phyloP scores from a whole-genome alignment of 441 rosid species.

The Euphorbia celastroides region DNA sequence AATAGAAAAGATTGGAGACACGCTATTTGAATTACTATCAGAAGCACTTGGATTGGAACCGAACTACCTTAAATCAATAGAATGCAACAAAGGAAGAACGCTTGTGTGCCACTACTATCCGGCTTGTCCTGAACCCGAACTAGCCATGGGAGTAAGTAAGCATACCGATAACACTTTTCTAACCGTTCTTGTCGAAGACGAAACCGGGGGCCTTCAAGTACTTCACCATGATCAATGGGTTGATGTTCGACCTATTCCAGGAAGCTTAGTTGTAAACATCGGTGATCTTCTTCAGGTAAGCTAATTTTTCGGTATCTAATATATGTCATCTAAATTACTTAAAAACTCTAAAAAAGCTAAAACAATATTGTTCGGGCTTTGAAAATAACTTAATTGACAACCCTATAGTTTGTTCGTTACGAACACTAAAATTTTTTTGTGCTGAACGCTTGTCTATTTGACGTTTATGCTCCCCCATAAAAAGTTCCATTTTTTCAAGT shows the following conservation, averaged over 20 bases:
- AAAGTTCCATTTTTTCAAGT: too few relatives aligned
- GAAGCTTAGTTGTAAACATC: slow-evolving; percentile 6
- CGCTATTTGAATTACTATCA: slow-evolving; percentile 17
- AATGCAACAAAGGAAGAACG: slow-evolving; percentile 18
- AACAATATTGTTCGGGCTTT: too few relatives aligned
- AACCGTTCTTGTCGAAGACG: slow-evolving; percentile 23
- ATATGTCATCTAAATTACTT: too few relatives aligned
- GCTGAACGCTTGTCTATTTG: too few relatives aligned
- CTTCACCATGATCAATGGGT: slow-evolving; percentile 21
- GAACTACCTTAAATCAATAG: slow-evolving; percentile 8
- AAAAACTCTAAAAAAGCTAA: too few relatives aligned
- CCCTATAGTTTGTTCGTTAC: too few relatives aligned
- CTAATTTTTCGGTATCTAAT: too few relatives aligned
- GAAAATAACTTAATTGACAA: too few relatives aligned
- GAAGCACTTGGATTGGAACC: slow-evolving; percentile 26
- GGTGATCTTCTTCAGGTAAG: slow-evolving; percentile 12
- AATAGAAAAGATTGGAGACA: slow-evolving; percentile 1
- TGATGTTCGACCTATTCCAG: background rate
- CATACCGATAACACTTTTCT: slow-evolving; percentile 24
- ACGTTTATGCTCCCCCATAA: too few relatives aligned
- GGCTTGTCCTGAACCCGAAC: slow-evolving; percentile 28
- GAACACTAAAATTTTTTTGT: too few relatives aligned
- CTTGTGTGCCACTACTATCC: slow-evolving; percentile 28
- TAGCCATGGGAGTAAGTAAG: slow-evolving; percentile 14
- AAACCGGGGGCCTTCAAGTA: slow-evolving; percentile 23